phyloP scores from a whole-genome alignment of 495 filamentous ascomycete genomes.

The Parathielavia appendiculata region DNA sequence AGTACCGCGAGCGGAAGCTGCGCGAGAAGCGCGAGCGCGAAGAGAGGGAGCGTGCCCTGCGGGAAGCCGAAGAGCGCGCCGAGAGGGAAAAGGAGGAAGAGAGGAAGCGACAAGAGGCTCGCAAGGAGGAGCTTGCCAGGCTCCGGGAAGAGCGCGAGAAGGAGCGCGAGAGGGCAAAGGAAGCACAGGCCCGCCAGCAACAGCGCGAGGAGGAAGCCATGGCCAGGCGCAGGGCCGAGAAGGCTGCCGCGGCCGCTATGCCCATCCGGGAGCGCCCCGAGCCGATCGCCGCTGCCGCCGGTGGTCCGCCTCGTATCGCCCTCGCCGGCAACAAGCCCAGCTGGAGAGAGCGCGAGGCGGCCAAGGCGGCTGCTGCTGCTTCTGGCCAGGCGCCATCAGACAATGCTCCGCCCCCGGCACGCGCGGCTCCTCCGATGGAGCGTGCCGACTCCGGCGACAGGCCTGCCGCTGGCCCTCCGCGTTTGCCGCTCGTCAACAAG shows the following conservation, averaged over 20 bases:
- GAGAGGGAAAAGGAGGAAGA: conserved; percentile 78
- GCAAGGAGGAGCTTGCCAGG: conserved; percentile 56
- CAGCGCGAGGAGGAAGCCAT: conserved; percentile 52
- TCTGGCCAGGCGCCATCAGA: conserved; percentile 13
- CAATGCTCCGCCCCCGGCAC: conserved; percentile 20
- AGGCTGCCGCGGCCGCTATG: conserved; percentile 28
- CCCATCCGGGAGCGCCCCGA: conserved; percentile 35
- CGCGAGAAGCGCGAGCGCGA: conserved; percentile 77
- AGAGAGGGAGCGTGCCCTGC: conserved; percentile 64
- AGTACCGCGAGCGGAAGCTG: conserved; percentile 65
- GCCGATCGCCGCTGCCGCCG: conserved; percentile 31
- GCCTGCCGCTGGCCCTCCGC: conserved; percentile 53
- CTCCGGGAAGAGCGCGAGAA: conserved; percentile 78
- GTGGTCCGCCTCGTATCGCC: conserved; percentile 26
- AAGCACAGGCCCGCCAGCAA: conserved; percentile 46
- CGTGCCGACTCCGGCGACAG: conserved; percentile 54
- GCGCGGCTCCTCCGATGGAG: conserved; percentile 34
- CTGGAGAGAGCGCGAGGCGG: conserved; percentile 46
- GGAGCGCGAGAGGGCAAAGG: conserved; percentile 60
- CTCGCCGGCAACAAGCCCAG: conserved; percentile 33
- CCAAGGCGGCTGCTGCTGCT: conserved; percentile 22
- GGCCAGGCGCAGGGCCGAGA: conserved; percentile 47
- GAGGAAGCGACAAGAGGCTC: conserved; percentile 62
- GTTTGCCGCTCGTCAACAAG: conserved; percentile 59
- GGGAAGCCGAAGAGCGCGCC: conserved; percentile 81